Percentiles rank a stretch among this genome's conserved stretches.
Evolutionary conservation across 768 basidiomycete genomes (phyloP).

Genomic region (Phaffia tasmanica): DNA sequence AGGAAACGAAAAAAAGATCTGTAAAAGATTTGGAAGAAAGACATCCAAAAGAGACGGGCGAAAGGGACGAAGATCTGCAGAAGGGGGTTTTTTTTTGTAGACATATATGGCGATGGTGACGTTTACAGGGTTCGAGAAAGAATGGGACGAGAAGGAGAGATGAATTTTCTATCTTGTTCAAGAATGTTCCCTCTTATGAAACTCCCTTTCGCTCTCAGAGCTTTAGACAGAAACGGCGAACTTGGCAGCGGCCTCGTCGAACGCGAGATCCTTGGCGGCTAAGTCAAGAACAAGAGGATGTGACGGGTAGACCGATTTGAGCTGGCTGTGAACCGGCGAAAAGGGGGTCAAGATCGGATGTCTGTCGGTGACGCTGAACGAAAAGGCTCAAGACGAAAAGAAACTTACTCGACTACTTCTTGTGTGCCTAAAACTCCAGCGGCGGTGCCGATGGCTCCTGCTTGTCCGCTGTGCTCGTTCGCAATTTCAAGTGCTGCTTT

Average conservation of each 20-base stretch:
- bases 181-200: no score
- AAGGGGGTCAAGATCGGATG: slow-evolving; percentile 15
- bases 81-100: no score
- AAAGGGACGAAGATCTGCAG: no score
- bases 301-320: slow-evolving; percentile 48
- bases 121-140: no score
- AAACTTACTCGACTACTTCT: background rate
- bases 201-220: no score
- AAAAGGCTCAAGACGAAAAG: slow-evolving; percentile 30
- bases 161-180: no score
- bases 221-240: slow-evolving; percentile 49
- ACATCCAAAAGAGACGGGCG: no score
- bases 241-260: slow-evolving; percentile 53
- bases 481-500: slow-evolving; percentile 30
- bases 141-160: no score
- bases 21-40: no score
- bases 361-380: slow-evolving; percentile 8
- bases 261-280: slow-evolving; percentile 50
- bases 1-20: no score
- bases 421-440: background rate
- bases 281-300: slow-evolving; percentile 63
- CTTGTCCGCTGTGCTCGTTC: slow-evolving; percentile 30
- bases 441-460: slow-evolving; percentile 32
- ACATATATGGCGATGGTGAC: no score
- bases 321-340: slow-evolving; percentile 35